Evolutionary conservation across 2,329 filamentous ascomycete species (phyloP).

Genomic region (Fonsecaea nubica): DNA sequence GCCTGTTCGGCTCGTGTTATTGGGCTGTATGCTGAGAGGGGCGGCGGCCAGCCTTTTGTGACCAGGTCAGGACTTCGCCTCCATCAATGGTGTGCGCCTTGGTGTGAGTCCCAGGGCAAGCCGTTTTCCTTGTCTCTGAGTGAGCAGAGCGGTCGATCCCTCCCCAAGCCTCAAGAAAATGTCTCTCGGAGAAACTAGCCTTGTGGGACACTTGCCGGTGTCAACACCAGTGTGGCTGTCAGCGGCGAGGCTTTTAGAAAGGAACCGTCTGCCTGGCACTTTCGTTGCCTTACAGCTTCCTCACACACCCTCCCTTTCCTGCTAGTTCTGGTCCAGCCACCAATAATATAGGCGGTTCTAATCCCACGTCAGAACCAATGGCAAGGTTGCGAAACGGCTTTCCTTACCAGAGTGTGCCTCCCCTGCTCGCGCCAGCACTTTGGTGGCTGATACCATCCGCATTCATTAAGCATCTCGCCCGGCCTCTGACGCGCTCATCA

Average conservation of each 20-base stretch:
- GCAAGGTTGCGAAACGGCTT: not conserved
- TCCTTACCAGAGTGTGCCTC: not conserved
- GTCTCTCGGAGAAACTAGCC: not conserved
- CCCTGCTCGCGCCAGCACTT: not conserved
- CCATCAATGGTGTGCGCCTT: not conserved
- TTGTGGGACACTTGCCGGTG: not conserved
- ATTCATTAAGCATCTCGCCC: conserved; percentile 1
- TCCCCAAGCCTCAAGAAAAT: conserved; percentile 4
- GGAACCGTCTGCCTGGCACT: not conserved
- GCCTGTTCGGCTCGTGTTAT: not conserved
- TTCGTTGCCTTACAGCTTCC: conserved; percentile 14
- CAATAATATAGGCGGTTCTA: not conserved
- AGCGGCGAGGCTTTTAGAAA: not conserved
- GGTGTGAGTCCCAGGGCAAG: conserved; percentile 3
- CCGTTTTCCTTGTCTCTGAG: not conserved
- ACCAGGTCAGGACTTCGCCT: conserved; percentile 2
- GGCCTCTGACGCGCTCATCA: not conserved
- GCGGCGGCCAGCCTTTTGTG: conserved; percentile 2
- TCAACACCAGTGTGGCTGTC: not conserved
- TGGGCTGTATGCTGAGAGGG: conserved; percentile 2
- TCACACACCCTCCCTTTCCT: not conserved
- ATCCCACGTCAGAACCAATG: not conserved
- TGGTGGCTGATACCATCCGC: not conserved
- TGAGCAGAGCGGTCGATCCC: not conserved
- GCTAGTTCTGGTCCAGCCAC: conserved; percentile 6